Conservation (phyloP, 495 filamentous ascomycete genomes). For the Mycothermus thermophilus region DNA sequence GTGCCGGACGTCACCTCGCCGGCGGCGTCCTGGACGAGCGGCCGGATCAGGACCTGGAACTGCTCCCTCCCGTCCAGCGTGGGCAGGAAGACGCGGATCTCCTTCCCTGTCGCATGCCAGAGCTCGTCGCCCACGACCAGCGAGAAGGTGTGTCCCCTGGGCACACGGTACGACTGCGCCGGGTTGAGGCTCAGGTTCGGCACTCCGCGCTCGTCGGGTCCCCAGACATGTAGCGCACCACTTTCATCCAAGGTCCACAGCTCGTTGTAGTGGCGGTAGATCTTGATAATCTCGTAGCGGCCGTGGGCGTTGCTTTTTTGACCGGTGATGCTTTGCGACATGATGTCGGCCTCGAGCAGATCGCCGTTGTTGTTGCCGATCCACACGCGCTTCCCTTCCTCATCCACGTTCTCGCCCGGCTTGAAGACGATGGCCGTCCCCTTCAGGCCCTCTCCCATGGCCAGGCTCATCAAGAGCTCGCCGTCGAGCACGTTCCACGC, state of each 20-base stretch:
- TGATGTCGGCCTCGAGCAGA: constrained; percentile 73
- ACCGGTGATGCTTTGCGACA: constrained; percentile 48
- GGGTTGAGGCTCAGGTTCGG: constrained; percentile 59
- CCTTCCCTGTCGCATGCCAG: constrained; percentile 82
- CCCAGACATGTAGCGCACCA: constrained; percentile 80
- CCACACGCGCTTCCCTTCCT: constrained; percentile 80
- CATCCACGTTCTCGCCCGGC: constrained; percentile 53
- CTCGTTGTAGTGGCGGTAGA: constrained; percentile 71
- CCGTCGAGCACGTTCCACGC: constrained; percentile 79
- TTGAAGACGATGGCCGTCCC: constrained; percentile 75
- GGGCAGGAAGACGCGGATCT: constrained; percentile 73
- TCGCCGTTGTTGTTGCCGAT: constrained; percentile 79
- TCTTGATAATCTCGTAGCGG: constrained; percentile 71
- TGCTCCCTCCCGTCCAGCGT: constrained; percentile 46
- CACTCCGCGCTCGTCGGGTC: constrained; percentile 57
- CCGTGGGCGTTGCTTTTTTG: constrained; percentile 59
- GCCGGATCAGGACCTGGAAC: constrained; percentile 57
- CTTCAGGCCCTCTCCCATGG: constrained; percentile 66
- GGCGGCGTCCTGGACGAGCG: constrained; percentile 48
- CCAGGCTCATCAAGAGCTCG: constrained; percentile 62
- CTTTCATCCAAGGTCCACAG: constrained; percentile 92
- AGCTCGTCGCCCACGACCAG: constrained; percentile 64
- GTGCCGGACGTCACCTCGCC: constrained; percentile 86
- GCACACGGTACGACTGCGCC: constrained; percentile 50
- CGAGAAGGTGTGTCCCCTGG: constrained; percentile 75